Percentiles rank a stretch among this genome's conserved stretches.
Evolutionary conservation across 148 eudicot species (phyloP).

Genomic region (Diospyros lotus): DNA sequence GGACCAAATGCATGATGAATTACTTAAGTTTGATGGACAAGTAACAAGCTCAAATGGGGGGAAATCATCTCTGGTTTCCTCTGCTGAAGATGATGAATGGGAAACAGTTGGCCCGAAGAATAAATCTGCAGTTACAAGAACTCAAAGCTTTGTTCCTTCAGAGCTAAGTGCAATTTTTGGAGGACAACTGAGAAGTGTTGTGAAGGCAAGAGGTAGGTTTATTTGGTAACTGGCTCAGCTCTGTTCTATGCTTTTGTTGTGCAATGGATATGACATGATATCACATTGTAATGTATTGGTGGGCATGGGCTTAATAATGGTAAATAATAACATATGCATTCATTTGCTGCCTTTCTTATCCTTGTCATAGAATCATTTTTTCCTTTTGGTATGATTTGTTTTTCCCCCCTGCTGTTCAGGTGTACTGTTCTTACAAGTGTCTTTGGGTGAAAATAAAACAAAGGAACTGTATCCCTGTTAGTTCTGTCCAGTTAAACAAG

Average conservation of each 20-base stretch:
- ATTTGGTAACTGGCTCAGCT: background rate
- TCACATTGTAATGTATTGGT: background rate
- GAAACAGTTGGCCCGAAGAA: conserved; percentile 57
- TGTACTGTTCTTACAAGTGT: too few species aligned
- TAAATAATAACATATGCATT: background rate
- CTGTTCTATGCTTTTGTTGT: background rate
- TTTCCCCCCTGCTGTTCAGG: too few species aligned
- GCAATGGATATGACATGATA: background rate
- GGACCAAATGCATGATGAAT: conserved; percentile 96
- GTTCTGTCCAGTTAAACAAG: too few species aligned
- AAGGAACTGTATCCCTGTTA: too few species aligned
- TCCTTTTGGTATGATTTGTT: too few species aligned
- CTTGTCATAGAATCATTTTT: too few species aligned
- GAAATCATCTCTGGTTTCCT: conserved; percentile 55
- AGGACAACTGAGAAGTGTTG: conserved; percentile 51
- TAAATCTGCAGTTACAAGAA: conserved; percentile 52
- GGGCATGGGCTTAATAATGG: background rate
- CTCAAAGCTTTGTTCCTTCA: conserved; percentile 47
- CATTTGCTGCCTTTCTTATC: background rate
- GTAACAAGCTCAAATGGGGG: conserved; percentile 35
- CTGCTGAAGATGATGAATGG: conserved; percentile 85
- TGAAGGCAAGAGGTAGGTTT: conserved; percentile 45
- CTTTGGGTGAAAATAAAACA: too few species aligned
- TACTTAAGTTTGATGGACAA: conserved; percentile 79
- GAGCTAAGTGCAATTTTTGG: conserved; percentile 49